Percentiles rank a stretch among this genome's conserved stretches.
phyloP scores from a whole-genome alignment of 148 eudicot species.

The Cornus kousa region DNA sequence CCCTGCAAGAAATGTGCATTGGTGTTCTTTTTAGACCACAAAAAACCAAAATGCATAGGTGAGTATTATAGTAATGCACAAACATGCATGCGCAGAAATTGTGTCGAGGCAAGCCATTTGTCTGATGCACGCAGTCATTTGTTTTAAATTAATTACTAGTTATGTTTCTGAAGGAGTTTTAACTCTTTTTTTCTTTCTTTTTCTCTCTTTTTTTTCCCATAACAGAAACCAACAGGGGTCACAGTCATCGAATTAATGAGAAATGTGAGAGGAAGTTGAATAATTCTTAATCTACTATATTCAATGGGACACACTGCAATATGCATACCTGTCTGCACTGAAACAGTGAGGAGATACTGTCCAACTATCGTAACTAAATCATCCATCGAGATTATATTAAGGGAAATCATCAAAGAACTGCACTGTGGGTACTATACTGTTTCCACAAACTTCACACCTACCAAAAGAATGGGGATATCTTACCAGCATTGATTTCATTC shows the following conservation, averaged over 20 bases:
- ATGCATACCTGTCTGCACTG: background rate
- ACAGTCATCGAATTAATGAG: too few species aligned
- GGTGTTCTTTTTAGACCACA: too few species aligned
- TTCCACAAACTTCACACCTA: background rate
- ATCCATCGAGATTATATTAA: background rate
- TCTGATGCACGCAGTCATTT: background rate
- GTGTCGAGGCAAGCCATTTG: background rate
- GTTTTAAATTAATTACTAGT: background rate
- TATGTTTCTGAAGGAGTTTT: background rate
- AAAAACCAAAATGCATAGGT: background rate
- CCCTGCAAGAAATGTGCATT: background rate
- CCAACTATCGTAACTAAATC: background rate
- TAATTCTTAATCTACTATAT: background rate
- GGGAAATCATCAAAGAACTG: background rate
- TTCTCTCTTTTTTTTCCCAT: too few species aligned
- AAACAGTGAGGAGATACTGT: background rate
- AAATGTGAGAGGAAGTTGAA: background rate
- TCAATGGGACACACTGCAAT: background rate
- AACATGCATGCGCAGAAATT: background rate
- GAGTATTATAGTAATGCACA: background rate
- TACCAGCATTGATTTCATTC: conserved; percentile 54
- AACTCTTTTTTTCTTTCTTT: too few species aligned
- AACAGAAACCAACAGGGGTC: background rate
- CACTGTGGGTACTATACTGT: background rate
- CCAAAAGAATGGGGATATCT: background rate